Percentiles rank a stretch among this genome's conserved stretches.
Conservation (phyloP, 768 basidiomycete genomes). For the Clathrus columnatus region DNA sequence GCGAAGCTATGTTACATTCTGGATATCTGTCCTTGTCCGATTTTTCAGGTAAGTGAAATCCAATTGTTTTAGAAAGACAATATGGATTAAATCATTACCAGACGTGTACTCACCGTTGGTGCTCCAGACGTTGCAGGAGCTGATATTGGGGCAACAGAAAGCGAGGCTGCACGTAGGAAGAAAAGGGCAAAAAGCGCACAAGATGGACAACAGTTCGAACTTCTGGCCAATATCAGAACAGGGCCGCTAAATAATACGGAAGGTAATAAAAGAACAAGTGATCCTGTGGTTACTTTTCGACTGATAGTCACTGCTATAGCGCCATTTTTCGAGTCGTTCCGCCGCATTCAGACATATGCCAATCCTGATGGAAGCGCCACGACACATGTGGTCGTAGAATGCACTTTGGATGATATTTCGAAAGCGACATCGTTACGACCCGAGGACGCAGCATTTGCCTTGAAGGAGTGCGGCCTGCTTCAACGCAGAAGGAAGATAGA, state of each 20-base stretch:
- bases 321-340: conserved; percentile 38
- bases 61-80: background rate
- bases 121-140: conserved; percentile 39
- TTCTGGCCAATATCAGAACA: conserved; percentile 26
- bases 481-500: conserved; percentile 28
- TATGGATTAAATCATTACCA: conserved; percentile 13
- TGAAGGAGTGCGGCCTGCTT: conserved; percentile 81
- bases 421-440: conserved; percentile 69
- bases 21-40: conserved; percentile 76
- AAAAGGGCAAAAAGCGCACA: conserved; percentile 63
- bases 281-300: background rate
- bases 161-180: conserved; percentile 27
- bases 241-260: conserved; percentile 28
- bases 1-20: conserved; percentile 82
- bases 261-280: background rate
- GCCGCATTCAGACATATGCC: conserved; percentile 47
- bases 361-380: conserved; percentile 62
- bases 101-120: conserved; percentile 52
- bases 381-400: conserved; percentile 57
- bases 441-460: conserved; percentile 82
- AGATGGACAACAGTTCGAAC: conserved; percentile 42
- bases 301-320: conserved; percentile 10
- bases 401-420: conserved; percentile 72
- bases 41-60: conserved; percentile 58
- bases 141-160: conserved; percentile 17